These are phyloP conservation scores for Cercospora janseana DNA, from an alignment of 2,329 filamentous ascomycete genomes.

Conservation along the genomic window DNA sequence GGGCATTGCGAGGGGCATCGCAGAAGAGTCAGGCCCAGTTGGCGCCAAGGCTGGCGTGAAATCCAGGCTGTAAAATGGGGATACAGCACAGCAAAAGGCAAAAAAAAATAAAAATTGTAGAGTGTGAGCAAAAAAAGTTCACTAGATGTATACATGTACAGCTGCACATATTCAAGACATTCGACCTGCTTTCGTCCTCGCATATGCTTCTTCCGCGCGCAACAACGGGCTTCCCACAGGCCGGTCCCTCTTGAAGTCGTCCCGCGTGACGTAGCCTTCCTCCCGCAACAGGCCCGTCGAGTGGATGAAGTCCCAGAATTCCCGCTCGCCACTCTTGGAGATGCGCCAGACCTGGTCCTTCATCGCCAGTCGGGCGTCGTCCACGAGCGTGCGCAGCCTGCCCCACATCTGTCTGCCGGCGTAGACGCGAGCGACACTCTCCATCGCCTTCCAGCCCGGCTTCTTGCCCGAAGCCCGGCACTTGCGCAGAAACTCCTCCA, in stretches of 20 bases:
- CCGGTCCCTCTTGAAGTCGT: slow-evolving; percentile 1
- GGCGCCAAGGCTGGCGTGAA: slow-evolving; percentile 8
- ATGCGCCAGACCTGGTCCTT: slow-evolving; percentile 12
- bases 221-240: slow-evolving; percentile 5
- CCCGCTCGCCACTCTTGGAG: slow-evolving; percentile 6
- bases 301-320: slow-evolving; percentile 25
- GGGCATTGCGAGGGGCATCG: slow-evolving; percentile 60
- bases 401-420: slow-evolving; percentile 39
- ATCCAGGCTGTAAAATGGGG: slow-evolving; percentile 10
- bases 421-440: slow-evolving; percentile 41
- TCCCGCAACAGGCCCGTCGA: slow-evolving; percentile 18
- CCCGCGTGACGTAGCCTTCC: slow-evolving; percentile 1
- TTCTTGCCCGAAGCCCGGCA: slow-evolving; percentile 43
- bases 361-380: slow-evolving; percentile 17
- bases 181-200: neutral
- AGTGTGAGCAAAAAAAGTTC: neutral
- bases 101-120: neutral
- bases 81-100: neutral
- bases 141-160: neutral
- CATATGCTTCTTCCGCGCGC: slow-evolving; percentile 7
- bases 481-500: slow-evolving; percentile 43
- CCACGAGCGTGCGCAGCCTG: slow-evolving; percentile 38
- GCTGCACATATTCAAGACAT: neutral
- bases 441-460: slow-evolving; percentile 45
- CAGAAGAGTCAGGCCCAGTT: slow-evolving; percentile 21